These are phyloP conservation scores for Globisporangium camurandrum DNA, from an alignment of 352 stramenopile genomes.

Conservation along the genomic window DNA sequence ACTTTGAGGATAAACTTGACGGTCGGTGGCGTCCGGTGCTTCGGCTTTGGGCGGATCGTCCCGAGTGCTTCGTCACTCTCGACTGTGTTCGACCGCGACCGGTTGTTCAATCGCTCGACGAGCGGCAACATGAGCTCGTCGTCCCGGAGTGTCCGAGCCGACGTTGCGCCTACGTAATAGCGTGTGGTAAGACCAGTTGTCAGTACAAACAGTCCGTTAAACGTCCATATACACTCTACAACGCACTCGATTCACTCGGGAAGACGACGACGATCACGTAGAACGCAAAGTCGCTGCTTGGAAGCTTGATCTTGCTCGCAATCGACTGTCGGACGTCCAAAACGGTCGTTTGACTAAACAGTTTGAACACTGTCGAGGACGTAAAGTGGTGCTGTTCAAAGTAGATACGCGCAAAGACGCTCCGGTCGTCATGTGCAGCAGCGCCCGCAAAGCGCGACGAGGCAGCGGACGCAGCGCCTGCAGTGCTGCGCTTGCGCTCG, in stretches of 20 bases:
- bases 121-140: conserved; percentile 72
- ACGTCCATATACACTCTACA: neutral
- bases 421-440: conserved; percentile 32
- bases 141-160: conserved; percentile 61
- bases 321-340: conserved; percentile 74
- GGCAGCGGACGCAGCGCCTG: neutral
- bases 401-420: conserved; percentile 76
- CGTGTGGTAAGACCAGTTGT: too few relatives aligned
- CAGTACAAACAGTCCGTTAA: neutral
- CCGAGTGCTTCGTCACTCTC: conserved; percentile 46
- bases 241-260: conserved; percentile 34
- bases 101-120: conserved; percentile 67
- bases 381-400: conserved; percentile 80
- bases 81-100: conserved; percentile 26
- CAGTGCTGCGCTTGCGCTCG: conserved; percentile 12
- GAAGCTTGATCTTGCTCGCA: conserved; percentile 79
- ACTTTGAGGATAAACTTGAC: conserved; percentile 85
- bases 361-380: conserved; percentile 76
- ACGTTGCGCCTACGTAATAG: conserved; percentile 32
- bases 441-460: conserved; percentile 7
- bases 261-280: conserved; percentile 82
- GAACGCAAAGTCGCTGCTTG: conserved; percentile 43
- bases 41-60: conserved; percentile 37
- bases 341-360: conserved; percentile 57
- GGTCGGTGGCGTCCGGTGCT: conserved; percentile 48